phyloP scores from a whole-genome alignment of 2,329 filamentous ascomycete species.

The Hyphodiscus sp. region DNA sequence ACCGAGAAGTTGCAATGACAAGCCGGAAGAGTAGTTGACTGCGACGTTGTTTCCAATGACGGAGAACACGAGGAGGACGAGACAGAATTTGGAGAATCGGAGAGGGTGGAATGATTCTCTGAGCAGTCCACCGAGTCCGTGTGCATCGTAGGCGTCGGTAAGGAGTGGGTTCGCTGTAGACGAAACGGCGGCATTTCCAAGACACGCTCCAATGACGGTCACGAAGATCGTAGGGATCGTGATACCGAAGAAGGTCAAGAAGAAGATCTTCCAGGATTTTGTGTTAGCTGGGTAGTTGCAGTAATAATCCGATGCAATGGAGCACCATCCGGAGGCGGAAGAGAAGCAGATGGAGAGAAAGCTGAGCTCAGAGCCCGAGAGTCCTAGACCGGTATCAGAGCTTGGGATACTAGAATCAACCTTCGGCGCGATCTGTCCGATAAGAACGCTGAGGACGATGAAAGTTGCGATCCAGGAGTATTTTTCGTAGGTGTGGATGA shows the following conservation, averaged over 20 bases:
- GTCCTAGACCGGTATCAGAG: slow-evolving; percentile 28
- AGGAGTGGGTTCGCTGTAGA: slow-evolving; percentile 34
- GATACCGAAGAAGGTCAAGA: slow-evolving; percentile 24
- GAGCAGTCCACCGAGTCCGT: slow-evolving; percentile 42
- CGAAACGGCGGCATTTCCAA: slow-evolving; percentile 33
- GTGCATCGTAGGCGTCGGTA: slow-evolving; percentile 33
- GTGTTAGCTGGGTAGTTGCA: slow-evolving; percentile 29
- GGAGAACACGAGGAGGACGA: slow-evolving; percentile 28
- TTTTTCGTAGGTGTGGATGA: slow-evolving; percentile 41
- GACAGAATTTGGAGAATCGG: slow-evolving; percentile 42
- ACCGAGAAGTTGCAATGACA: slow-evolving; percentile 26
- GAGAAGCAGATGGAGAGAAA: slow-evolving; percentile 28
- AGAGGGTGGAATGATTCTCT: slow-evolving; percentile 38
- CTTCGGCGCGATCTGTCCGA: slow-evolving; percentile 39
- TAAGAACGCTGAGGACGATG: slow-evolving; percentile 41
- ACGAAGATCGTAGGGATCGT: slow-evolving; percentile 32
- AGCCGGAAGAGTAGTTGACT: slow-evolving; percentile 27
- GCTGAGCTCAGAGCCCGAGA: slow-evolving; percentile 28
- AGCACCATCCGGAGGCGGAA: slow-evolving; percentile 26
- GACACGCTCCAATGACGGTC: slow-evolving; percentile 37
- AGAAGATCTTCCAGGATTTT: slow-evolving; percentile 28
- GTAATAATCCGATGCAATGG: slow-evolving; percentile 28
- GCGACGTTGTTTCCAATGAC: slow-evolving; percentile 29
- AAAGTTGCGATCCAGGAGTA: slow-evolving; percentile 43
- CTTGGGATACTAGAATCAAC: slow-evolving; percentile 34